Conservation (phyloP, 768 basidiomycete species). For the Cystoderma amianthinum region DNA sequence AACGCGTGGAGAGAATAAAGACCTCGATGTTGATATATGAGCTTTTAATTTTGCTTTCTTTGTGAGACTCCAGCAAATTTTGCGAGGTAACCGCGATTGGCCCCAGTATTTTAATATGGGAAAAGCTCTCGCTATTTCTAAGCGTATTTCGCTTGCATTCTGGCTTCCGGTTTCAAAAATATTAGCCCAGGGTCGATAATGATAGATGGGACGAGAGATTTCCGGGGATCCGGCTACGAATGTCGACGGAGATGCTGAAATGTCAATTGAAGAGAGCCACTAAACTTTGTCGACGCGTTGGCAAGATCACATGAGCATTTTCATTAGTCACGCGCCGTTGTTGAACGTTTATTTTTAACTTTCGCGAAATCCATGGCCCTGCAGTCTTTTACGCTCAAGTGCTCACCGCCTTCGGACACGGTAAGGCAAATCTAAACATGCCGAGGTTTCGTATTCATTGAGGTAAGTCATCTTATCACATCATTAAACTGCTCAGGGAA, state of each 20-base stretch:
- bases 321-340: neutral
- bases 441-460: too few relatives aligned
- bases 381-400: neutral
- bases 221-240: too few relatives aligned
- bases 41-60: too few relatives aligned
- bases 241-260: too few relatives aligned
- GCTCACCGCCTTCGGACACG: too few relatives aligned
- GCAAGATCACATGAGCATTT: neutral
- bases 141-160: neutral
- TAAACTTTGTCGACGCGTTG: neutral
- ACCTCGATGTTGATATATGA: neutral
- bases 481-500: neutral
- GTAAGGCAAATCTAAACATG: too few relatives aligned
- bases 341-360: neutral
- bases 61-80: too few relatives aligned
- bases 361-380: neutral
- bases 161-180: neutral
- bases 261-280: neutral
- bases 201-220: too few relatives aligned
- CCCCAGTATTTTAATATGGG: too few relatives aligned
- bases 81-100: too few relatives aligned
- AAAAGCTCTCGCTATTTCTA: neutral
- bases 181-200: too few relatives aligned
- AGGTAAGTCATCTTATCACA: neutral
- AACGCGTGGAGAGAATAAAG: neutral